These are phyloP conservation scores for Dendrocalamus latiflorus DNA, from an alignment of 202 grass and related monocot species.

Conservation along the genomic window DNA sequence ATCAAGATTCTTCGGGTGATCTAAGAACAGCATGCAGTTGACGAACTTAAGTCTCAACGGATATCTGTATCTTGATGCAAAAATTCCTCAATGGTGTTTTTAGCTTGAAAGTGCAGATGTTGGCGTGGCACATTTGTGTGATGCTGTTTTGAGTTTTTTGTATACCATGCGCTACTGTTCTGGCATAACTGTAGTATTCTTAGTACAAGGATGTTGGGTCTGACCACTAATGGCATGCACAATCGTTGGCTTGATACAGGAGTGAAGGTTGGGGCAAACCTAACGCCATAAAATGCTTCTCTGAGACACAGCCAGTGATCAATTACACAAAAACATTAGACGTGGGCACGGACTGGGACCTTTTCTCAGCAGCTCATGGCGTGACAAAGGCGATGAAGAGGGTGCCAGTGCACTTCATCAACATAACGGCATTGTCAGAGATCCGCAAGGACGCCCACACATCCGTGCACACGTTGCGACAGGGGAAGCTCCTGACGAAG, in stretches of 20 bases:
- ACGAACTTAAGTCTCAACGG: neutral
- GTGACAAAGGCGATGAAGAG: conserved; percentile 52
- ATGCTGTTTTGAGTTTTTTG: neutral
- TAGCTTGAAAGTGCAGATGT: neutral
- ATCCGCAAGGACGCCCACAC: conserved; percentile 92
- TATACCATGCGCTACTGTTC: neutral
- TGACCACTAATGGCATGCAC: neutral
- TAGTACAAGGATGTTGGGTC: neutral
- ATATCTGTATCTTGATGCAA: neutral
- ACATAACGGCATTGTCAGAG: conserved; percentile 90
- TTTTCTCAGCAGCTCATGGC: conserved; percentile 45
- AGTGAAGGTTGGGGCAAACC: conserved; percentile 75
- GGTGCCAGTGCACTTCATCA: conserved; percentile 71
- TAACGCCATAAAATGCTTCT: conserved; percentile 76
- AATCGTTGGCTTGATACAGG: conserved; percentile 43
- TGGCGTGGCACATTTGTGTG: neutral
- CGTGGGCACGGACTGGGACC: conserved; percentile 83
- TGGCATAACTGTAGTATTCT: neutral
- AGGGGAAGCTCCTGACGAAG: conserved; percentile 79
- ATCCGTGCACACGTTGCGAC: conserved; percentile 84
- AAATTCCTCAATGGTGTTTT: neutral
- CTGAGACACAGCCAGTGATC: conserved; percentile 63
- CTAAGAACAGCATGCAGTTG: neutral
- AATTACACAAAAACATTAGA: conserved; percentile 55
- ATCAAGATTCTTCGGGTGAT: neutral